Percentiles rank a stretch among this genome's conserved stretches.
These are phyloP conservation scores for Solanum corneliomulleri DNA, from an alignment of 257 asterid genomes.

Conservation along the genomic window DNA sequence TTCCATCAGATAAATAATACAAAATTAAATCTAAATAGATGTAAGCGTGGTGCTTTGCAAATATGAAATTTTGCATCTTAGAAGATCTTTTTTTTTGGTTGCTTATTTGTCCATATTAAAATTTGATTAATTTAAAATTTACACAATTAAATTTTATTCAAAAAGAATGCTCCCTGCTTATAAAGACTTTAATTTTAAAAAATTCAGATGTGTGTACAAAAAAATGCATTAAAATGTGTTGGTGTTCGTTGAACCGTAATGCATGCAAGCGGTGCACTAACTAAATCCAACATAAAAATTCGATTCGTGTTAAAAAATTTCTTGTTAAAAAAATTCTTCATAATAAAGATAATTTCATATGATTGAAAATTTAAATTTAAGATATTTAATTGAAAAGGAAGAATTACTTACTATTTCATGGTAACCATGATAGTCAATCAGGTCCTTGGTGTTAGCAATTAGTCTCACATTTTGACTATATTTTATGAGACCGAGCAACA, in stretches of 20 bases:
- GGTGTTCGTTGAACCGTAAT: background rate
- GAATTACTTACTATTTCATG: too few relatives aligned
- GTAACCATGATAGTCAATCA: rapidly evolving
- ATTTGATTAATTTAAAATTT: background rate
- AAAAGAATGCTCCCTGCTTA: rapidly evolving
- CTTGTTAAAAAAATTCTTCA: rapidly evolving
- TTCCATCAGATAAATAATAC: background rate
- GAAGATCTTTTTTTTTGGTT: background rate
- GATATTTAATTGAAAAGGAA: too few relatives aligned
- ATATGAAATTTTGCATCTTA: background rate
- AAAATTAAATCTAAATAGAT: background rate
- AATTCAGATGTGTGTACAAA: background rate
- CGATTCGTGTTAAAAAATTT: too few relatives aligned
- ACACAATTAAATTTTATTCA: rapidly evolving
- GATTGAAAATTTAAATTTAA: too few relatives aligned
- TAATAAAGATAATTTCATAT: too few relatives aligned
- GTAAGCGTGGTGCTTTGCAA: background rate
- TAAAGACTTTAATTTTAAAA: background rate
- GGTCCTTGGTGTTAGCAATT: background rate
- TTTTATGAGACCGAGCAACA: background rate
- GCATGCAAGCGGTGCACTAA: background rate
- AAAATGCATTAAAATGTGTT: background rate
- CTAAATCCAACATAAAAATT: background rate
- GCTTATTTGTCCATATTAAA: background rate
- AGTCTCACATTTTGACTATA: background rate